Evolutionary conservation across 1,284 basidiomycete genomes (phyloP).

Genomic region (Thelephora terrestris): DNA sequence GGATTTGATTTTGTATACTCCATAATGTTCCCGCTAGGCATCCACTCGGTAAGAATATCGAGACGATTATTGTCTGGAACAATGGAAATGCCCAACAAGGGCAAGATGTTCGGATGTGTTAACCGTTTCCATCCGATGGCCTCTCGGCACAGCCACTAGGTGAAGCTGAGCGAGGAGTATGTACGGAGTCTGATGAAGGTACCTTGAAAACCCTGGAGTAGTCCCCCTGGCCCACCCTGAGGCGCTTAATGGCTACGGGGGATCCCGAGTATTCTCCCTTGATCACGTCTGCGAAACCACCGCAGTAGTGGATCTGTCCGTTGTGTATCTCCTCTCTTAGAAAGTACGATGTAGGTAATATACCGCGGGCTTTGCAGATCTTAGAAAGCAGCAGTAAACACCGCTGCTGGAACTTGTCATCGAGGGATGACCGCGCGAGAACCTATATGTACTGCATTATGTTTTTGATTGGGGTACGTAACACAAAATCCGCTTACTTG

Average conservation of each 20-base stretch:
- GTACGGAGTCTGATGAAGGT: too few relatives aligned
- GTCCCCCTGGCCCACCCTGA: background rate
- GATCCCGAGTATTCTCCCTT: background rate
- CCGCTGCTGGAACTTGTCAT: too few relatives aligned
- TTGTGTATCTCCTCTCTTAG: background rate
- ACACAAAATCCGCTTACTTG: too few relatives aligned
- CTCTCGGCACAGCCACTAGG: conserved; percentile 1
- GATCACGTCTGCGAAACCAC: background rate
- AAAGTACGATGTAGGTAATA: background rate
- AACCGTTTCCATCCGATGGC: conserved; percentile 3
- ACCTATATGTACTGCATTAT: too few relatives aligned
- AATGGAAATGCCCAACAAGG: conserved; percentile 1
- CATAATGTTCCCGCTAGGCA: background rate
- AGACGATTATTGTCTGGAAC: too few relatives aligned
- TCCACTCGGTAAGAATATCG: background rate
- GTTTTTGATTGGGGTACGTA: too few relatives aligned
- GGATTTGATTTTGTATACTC: background rate
- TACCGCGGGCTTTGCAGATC: background rate
- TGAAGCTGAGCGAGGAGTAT: too few relatives aligned
- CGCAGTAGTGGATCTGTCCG: background rate
- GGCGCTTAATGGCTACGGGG: background rate
- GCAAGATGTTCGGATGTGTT: conserved; percentile 1
- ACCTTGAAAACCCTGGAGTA: background rate
- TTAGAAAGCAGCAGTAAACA: background rate
- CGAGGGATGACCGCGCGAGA: too few relatives aligned